Evolutionary conservation across 768 basidiomycete species (phyloP).

Genomic region (Lactarius deliciosus): DNA sequence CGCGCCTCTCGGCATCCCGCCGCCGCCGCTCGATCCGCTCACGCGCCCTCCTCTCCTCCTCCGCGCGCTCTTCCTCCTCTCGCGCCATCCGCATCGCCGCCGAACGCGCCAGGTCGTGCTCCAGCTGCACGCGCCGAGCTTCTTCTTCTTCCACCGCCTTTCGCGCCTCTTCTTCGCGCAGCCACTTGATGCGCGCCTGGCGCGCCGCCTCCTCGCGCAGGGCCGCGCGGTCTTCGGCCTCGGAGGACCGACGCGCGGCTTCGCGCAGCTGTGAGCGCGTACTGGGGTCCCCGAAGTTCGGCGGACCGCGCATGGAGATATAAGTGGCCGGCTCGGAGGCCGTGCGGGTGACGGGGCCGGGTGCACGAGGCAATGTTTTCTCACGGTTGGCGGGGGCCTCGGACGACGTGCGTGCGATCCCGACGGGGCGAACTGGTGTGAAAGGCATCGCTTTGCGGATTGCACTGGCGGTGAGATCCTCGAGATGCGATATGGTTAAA

Average conservation of each 20-base stretch:
- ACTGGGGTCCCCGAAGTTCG: slow-evolving; percentile 19
- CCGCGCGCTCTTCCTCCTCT: slow-evolving; percentile 20
- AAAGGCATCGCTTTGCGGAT: slow-evolving; percentile 22
- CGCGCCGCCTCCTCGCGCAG: slow-evolving; percentile 15
- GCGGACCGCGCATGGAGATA: slow-evolving; percentile 13
- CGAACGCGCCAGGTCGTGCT: slow-evolving; percentile 18
- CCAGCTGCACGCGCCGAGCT: slow-evolving; percentile 12
- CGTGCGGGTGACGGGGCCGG: slow-evolving; percentile 7
- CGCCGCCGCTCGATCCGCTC: slow-evolving; percentile 22
- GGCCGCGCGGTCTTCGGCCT: slow-evolving; percentile 9
- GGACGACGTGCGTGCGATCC: slow-evolving; percentile 12
- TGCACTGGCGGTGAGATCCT: slow-evolving; percentile 12
- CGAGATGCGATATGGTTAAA: slow-evolving; percentile 21
- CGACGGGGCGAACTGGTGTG: neutral
- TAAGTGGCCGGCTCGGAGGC: slow-evolving; percentile 7
- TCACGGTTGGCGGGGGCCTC: slow-evolving; percentile 5
- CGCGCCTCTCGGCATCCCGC: slow-evolving; percentile 21
- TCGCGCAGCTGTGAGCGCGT: slow-evolving; percentile 20
- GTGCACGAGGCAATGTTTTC: slow-evolving; percentile 22
- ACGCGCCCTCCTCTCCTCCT: slow-evolving; percentile 13
- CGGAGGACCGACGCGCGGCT: slow-evolving; percentile 1
- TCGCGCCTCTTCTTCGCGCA: slow-evolving; percentile 17
- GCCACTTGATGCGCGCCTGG: slow-evolving; percentile 24
- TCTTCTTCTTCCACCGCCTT: slow-evolving; percentile 17
- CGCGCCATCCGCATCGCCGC: slow-evolving; percentile 9